Evolutionary conservation across 306 rosid species (phyloP), one percentile per base, ranked within the genome.

Genomic region (Casuarina cunninghamiana): DNA sequence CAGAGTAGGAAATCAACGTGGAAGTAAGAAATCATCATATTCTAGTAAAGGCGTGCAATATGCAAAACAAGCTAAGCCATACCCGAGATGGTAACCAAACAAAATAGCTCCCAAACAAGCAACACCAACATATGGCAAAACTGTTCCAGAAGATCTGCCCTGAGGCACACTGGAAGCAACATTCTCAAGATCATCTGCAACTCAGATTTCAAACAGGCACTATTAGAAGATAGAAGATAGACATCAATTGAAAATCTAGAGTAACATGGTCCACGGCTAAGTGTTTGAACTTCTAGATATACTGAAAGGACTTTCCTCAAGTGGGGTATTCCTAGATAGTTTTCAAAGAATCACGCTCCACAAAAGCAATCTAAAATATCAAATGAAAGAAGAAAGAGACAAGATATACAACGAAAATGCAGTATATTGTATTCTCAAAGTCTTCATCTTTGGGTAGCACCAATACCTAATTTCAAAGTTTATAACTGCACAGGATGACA

Each of bases 61-160:
- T 51, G 51, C 0, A 10, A 75, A 16, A 19, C 26, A 73, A 49
- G 60, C 49, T 37, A 67, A 72, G 71, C 60, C 80, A 69, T 92
- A 94, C 98, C 97, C 98, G n/a, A 94, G 90, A 88, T 94, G 98
- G 80, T 94, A 94, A 54, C 98, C 98, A 84, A 94, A 92, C 80
- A 94, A 89, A 66, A 90, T 88, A 45, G 97, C 96, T 83, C 97
- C 98, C 78, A 94, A 89, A 83, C 98, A 94, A 82, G 98, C 96
- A 82, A 94, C 91, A 68, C 94, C 97, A 50, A 94, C 98, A 76
- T 73, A 94, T 43, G 98, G 98, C 49, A 94, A 84, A 82, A 92
- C 98, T 53, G 91, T 89, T 80, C 96, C 98, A 75, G 97, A 88
- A 81, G 94, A 65, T 83, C 83, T 94, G 5, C 85, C 88, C 1